phyloP scores from a whole-genome alignment of 169 alveolate genomes.

The Cyclospora cayetanensis region DNA sequence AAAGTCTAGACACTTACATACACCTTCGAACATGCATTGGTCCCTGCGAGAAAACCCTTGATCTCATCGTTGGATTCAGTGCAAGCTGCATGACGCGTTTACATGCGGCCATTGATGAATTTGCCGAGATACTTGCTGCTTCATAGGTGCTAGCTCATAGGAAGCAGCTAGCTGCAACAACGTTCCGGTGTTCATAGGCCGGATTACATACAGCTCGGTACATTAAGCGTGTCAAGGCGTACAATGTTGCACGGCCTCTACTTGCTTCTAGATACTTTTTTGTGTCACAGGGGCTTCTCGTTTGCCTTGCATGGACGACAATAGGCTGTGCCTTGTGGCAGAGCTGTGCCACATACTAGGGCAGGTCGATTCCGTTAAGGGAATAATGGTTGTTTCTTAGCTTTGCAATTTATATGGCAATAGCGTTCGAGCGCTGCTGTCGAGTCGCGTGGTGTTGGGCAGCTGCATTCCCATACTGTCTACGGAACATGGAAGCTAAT shows the following conservation, averaged over 20 bases:
- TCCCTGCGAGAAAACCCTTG: no score
- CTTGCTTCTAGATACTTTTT: background rate
- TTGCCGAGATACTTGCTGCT: no score
- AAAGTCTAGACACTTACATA: background rate
- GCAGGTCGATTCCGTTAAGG: background rate
- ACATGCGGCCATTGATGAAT: no score
- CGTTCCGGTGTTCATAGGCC: background rate
- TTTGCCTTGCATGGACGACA: background rate
- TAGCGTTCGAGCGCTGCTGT: background rate
- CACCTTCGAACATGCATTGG: no score
- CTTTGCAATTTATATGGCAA: background rate
- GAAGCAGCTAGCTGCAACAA: no score
- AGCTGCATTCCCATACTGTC: background rate
- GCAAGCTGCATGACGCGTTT: no score
- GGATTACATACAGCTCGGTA: background rate
- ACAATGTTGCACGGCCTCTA: background rate
- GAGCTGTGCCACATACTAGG: constrained; percentile 22
- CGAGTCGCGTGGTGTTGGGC: background rate
- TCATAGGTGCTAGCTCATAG: background rate
- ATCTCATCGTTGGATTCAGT: no score
- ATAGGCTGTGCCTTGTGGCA: background rate
- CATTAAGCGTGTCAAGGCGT: background rate
- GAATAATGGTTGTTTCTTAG: background rate
- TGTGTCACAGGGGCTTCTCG: constrained; percentile 44
- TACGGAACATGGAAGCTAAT: no score